Evolutionary conservation across 768 basidiomycete species (phyloP).

Genomic region (Lenzites betulinus): DNA sequence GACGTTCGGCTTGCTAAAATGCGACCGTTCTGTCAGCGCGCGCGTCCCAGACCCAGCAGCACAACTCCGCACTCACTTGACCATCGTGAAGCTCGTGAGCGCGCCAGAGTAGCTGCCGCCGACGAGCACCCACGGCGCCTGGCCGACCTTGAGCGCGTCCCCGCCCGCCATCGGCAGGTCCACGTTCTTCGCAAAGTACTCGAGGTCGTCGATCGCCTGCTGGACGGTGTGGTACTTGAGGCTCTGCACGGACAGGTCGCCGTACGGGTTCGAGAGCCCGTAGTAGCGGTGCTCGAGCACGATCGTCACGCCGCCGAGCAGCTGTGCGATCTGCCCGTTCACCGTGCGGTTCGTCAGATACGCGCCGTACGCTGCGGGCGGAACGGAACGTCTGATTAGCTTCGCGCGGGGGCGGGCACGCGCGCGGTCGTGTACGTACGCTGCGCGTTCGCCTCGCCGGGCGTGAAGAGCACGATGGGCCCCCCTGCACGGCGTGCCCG

Average conservation of each 20-base stretch:
- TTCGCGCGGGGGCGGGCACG: neutral
- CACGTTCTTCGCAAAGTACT: constrained; percentile 67
- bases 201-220: constrained; percentile 74
- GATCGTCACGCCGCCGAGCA: constrained; percentile 62
- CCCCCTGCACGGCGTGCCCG: constrained; percentile 39
- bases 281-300: constrained; percentile 76
- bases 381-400: neutral
- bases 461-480: constrained; percentile 65
- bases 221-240: constrained; percentile 65
- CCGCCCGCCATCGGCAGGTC: constrained; percentile 69
- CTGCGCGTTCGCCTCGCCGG: constrained; percentile 63
- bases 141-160: constrained; percentile 56
- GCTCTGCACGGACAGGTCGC: constrained; percentile 59
- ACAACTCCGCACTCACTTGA: constrained; percentile 46
- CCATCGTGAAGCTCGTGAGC: constrained; percentile 66
- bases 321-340: constrained; percentile 65
- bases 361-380: constrained; percentile 34
- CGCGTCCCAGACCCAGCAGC: neutral
- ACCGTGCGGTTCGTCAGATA: constrained; percentile 68
- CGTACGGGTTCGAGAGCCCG: constrained; percentile 70
- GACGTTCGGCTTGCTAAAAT: constrained; percentile 52
- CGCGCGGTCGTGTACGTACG: constrained; percentile 25
- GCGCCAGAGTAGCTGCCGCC: constrained; percentile 49
- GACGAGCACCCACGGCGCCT: constrained; percentile 44
- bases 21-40: neutral